A percentile compares a stretch with the other conserved stretches of the same genome.
phyloP scores from a whole-genome alignment of 805 yeast genomes.

The Kuraishia floccosa region DNA sequence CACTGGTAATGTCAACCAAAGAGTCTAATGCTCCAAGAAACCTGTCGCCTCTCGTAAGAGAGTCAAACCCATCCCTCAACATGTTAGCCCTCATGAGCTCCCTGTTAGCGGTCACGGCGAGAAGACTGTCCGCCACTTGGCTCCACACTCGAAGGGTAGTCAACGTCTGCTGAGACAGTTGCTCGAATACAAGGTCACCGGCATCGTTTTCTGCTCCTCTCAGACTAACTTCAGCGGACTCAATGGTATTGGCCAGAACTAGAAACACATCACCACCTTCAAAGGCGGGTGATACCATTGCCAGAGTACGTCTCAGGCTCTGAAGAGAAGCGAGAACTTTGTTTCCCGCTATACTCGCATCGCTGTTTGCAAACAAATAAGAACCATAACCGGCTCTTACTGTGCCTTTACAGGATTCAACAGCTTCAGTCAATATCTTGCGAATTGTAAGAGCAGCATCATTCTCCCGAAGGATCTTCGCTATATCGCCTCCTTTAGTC shows the following conservation, averaged over 20 bases:
- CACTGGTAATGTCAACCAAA: not conserved
- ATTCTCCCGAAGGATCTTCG: too few relatives aligned
- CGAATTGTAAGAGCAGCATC: too few relatives aligned
- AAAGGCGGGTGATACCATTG: constrained; percentile 67
- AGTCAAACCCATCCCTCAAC: not conserved
- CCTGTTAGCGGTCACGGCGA: too few relatives aligned
- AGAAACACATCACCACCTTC: constrained; percentile 22
- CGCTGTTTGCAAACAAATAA: too few relatives aligned
- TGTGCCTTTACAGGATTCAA: too few relatives aligned
- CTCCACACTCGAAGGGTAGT: constrained; percentile 41
- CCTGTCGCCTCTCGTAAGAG: constrained; percentile 3
- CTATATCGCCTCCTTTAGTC: too few relatives aligned
- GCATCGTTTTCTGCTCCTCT: constrained; percentile 48
- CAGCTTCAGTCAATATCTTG: too few relatives aligned
- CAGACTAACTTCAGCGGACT: constrained; percentile 52
- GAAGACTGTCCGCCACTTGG: too few relatives aligned
- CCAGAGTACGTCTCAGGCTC: not conserved
- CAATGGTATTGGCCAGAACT: constrained; percentile 42
- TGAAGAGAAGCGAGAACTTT: constrained; percentile 1
- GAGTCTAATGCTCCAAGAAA: constrained; percentile 1
- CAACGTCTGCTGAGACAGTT: constrained; percentile 49
- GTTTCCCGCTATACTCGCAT: constrained; percentile 1
- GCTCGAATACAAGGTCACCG: constrained; percentile 38
- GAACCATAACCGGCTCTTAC: too few relatives aligned
- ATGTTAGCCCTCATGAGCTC: constrained; percentile 20